phyloP scores from a whole-genome alignment of 2,329 filamentous ascomycete genomes.

The Fonsecaea monophora region DNA sequence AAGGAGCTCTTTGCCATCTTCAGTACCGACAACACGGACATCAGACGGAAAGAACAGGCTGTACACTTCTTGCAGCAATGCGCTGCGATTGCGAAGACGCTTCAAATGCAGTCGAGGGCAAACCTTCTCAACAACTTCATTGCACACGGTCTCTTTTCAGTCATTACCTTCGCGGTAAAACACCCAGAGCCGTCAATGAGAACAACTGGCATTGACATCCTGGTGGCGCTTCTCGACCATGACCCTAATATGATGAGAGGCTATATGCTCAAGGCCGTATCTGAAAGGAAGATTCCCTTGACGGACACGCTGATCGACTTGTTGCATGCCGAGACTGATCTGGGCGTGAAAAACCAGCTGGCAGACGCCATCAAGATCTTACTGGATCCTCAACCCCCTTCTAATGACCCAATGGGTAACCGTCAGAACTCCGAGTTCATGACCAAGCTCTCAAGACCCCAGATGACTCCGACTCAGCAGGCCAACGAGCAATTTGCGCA shows the following conservation, averaged over 20 bases:
- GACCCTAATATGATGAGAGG: constrained; percentile 92
- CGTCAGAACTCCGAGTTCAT: constrained; percentile 68
- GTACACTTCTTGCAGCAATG: constrained; percentile 97
- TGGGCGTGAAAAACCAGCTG: constrained; percentile 94
- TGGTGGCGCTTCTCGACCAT: constrained; percentile 94
- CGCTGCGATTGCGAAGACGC: constrained; percentile 89
- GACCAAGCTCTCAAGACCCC: constrained; percentile 65
- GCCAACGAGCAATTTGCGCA: constrained; percentile 75
- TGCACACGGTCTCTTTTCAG: constrained; percentile 80
- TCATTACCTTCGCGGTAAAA: constrained; percentile 89
- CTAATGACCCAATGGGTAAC: constrained; percentile 62
- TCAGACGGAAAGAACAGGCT: constrained; percentile 84
- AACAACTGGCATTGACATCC: constrained; percentile 89
- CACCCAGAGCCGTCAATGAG: constrained; percentile 83
- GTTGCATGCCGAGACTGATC: constrained; percentile 85
- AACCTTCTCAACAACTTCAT: constrained; percentile 91
- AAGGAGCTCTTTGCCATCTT: constrained; percentile 90
- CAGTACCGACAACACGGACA: constrained; percentile 65
- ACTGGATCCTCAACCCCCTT: constrained; percentile 72
- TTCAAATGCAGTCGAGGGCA: constrained; percentile 81
- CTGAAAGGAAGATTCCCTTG: constrained; percentile 81
- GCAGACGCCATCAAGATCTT: constrained; percentile 94
- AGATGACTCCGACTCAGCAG: constrained; percentile 71
- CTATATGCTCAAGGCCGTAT: constrained; percentile 90
- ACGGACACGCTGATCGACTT: constrained; percentile 94